Percentiles rank a stretch among this genome's conserved stretches.
Conservation (phyloP, 352 stramenopile genomes). For the Lagenidium giganteum region DNA sequence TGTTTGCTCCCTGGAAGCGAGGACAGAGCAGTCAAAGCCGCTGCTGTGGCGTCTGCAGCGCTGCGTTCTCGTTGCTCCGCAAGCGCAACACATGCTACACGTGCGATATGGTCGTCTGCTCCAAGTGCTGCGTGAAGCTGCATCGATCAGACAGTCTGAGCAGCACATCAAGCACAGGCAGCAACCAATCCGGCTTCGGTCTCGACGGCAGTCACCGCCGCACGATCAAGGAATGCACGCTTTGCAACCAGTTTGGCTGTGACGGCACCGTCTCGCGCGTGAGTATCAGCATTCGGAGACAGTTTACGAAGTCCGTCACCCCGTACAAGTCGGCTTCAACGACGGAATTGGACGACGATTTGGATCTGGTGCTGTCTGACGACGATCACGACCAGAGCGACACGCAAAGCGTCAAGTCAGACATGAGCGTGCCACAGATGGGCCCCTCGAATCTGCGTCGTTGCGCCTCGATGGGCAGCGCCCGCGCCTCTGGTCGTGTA, state of each 20-base stretch:
- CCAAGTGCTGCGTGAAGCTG: conserved; percentile 35
- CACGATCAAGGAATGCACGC: conserved; percentile 37
- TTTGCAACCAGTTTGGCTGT: conserved; percentile 53
- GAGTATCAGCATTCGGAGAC: conserved; percentile 20
- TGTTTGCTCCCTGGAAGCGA: not conserved
- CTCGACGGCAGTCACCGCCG: conserved; percentile 12
- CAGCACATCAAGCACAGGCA: not conserved
- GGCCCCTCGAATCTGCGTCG: too few relatives aligned
- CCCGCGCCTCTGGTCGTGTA: conserved; percentile 11
- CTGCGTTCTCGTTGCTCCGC: conserved; percentile 52
- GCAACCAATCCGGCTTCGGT: conserved; percentile 1
- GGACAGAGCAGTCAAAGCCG: not conserved
- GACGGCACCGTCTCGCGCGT: conserved; percentile 19
- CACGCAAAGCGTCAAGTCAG: conserved; percentile 7
- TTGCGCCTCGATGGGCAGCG: too few relatives aligned
- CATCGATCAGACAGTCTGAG: not conserved
- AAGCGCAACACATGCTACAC: conserved; percentile 51
- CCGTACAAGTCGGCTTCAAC: conserved; percentile 11
- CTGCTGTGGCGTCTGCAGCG: conserved; percentile 53
- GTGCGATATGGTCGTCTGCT: conserved; percentile 50
- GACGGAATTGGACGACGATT: conserved; percentile 14
- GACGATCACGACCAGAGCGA: conserved; percentile 1
- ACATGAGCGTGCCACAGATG: too few relatives aligned
- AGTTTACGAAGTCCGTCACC: conserved; percentile 23
- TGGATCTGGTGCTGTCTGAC: conserved; percentile 4